A percentile compares a stretch with the other conserved stretches of the same genome.
Evolutionary conservation across 1,139 yeast species (phyloP).

Genomic region (Pichia sp.): DNA sequence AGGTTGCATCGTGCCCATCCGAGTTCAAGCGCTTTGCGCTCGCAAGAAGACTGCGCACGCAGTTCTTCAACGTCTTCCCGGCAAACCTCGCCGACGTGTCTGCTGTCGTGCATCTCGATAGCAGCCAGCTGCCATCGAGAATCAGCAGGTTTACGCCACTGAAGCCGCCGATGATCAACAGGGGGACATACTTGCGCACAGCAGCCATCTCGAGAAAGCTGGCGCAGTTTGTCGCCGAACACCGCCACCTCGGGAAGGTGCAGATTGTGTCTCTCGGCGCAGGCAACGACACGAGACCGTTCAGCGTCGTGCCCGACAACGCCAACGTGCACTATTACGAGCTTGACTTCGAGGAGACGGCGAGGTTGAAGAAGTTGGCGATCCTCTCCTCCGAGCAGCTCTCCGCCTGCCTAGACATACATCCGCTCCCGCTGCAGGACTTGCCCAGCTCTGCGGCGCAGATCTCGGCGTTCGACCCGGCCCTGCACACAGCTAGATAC

Average conservation of each 20-base stretch:
- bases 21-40: constrained; percentile 30
- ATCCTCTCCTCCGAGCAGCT: constrained; percentile 37
- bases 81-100: neutral
- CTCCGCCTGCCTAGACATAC: constrained; percentile 20
- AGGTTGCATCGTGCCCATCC: constrained; percentile 24
- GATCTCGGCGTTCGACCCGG: constrained; percentile 24
- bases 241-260: constrained; percentile 48
- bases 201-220: constrained; percentile 54
- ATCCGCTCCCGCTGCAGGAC: neutral
- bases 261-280: constrained; percentile 86
- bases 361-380: constrained; percentile 54
- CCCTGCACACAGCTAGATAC: constrained; percentile 44
- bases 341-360: constrained; percentile 67
- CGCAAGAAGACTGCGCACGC: constrained; percentile 39
- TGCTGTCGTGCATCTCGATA: neutral
- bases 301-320: constrained; percentile 40
- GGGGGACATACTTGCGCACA: constrained; percentile 81
- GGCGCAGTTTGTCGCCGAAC: constrained; percentile 40
- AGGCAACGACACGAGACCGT: constrained; percentile 90
- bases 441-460: constrained; percentile 21
- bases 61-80: constrained; percentile 31
- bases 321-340: constrained; percentile 53
- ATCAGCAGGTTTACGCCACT: constrained; percentile 12
- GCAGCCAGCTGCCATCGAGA: neutral
- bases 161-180: constrained; percentile 73